Evolutionary conservation across 2,329 filamentous ascomycete genomes (phyloP), one percentile per base, ranked within the genome.

Genomic region (Colletotrichum spinosum): DNA sequence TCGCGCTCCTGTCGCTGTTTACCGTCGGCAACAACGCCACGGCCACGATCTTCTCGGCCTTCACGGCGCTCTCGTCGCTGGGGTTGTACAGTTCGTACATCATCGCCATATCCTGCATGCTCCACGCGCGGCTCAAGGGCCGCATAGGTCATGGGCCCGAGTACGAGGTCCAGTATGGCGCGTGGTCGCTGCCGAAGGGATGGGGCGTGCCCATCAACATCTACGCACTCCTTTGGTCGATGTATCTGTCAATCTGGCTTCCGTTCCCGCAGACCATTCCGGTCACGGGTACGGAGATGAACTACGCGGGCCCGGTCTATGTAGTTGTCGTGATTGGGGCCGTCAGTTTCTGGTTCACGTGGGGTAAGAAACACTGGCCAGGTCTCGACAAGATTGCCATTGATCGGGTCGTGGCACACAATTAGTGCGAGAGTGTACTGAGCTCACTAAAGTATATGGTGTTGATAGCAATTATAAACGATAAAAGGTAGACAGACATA

Each of bases 51-150:
- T 67, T 67, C 11, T 67, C 60, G 25, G 60, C 65, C 2, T 67
- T 67, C 12, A 65, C 60, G 11, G 55, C 60, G 5, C 60, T 67
- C 3, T 65, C 65, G 0, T 65, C 65, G 8, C 55, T 67, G 38
- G 60, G 65, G 1, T 34, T 67, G 50, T 67, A 65, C 50, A 51
- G 60, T n/a, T 67, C 65, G 13, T 65, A 67, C 65, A 60, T 65
- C 10, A 65, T 65, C 2, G 62, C 62, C 12, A 65, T 65, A 34
- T 65, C 62, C 5, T 65, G 62, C 15, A 65, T 65, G 62, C 62
- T 65, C 42, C 62, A 65, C 8, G 62, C 62, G n/a, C 46, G 57
- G 11, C 34, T 52, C 17, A 65, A 57, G 8, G 57, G 62, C 8
- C 62, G 62, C 34, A 62, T 65, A 12, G 62, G 62, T 3, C 57